These are phyloP conservation scores for Pinus albicaulis DNA, from an alignment of 75 land plant species.

Conservation along the genomic window DNA sequence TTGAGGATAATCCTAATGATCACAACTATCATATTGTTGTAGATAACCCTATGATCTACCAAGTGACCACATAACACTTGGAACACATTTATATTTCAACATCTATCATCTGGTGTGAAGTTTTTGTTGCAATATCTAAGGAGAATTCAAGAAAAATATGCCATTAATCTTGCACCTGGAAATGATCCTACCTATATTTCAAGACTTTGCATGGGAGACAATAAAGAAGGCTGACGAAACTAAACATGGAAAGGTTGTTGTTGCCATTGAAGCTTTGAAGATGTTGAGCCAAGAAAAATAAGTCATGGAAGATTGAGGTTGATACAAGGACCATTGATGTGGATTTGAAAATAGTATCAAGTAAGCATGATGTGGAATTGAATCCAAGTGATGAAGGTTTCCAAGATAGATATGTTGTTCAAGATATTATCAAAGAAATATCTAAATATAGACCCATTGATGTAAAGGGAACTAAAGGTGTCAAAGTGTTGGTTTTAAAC, in stretches of 20 bases:
- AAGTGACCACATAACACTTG: background rate
- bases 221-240: too few species aligned
- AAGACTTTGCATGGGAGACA: too few species aligned
- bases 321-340: constrained; percentile 76
- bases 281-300: too few species aligned
- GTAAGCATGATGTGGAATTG: constrained; percentile 84
- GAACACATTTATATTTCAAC: too few species aligned
- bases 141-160: too few species aligned
- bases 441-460: constrained; percentile 93
- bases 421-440: constrained; percentile 96
- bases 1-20: constrained; percentile 27
- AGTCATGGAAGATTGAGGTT: constrained; percentile 40
- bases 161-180: too few species aligned
- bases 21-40: background rate
- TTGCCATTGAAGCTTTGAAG: too few species aligned
- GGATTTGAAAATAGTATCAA: constrained; percentile 82
- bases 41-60: too few species aligned
- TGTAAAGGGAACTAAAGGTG: constrained; percentile 78
- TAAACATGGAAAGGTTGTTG: too few species aligned
- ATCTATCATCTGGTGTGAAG: too few species aligned
- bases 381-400: constrained; percentile 97
- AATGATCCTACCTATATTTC: too few species aligned
- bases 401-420: constrained; percentile 94
- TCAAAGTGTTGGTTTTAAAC: constrained; percentile 88
- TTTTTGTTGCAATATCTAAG: too few species aligned